Conservation (phyloP, 192 early-diverging fungal genomes). For the Obelidium mucronatum region DNA sequence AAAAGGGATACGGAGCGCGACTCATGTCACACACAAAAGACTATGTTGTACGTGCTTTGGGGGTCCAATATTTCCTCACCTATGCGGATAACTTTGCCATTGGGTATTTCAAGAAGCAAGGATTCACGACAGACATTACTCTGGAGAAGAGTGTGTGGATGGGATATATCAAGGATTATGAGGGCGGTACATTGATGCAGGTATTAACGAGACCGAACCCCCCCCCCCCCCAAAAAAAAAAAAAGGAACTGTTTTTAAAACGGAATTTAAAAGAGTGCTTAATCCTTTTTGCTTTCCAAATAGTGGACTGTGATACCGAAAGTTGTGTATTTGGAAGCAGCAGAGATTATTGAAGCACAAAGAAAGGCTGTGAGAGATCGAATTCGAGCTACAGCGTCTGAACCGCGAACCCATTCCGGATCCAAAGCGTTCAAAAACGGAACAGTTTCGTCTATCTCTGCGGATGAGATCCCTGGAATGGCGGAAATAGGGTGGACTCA, state of each 20-base stretch:
- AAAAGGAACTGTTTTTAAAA: not conserved
- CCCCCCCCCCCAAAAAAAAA: too few species aligned
- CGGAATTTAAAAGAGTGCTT: not conserved
- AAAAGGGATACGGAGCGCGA: constrained; percentile 92
- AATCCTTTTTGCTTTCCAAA: not conserved
- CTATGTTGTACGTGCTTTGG: constrained; percentile 76
- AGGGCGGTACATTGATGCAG: constrained; percentile 98
- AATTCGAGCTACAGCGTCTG: constrained; percentile 76
- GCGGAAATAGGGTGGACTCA: constrained; percentile 93
- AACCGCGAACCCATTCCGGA: constrained; percentile 84
- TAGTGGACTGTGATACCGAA: constrained; percentile 91
- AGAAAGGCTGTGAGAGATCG: constrained; percentile 82
- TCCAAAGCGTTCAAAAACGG: constrained; percentile 67
- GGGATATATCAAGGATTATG: constrained; percentile 99
- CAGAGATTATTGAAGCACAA: constrained; percentile 77
- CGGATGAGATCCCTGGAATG: constrained; percentile 83
- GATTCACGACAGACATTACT: constrained; percentile 97
- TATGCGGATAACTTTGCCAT: constrained; percentile 99
- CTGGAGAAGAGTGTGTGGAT: constrained; percentile 93
- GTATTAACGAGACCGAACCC: constrained; percentile 43
- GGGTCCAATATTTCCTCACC: constrained; percentile 89
- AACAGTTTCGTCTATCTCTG: constrained; percentile 69
- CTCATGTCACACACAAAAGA: constrained; percentile 98
- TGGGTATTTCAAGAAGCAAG: constrained; percentile 99
- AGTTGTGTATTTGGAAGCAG: constrained; percentile 82